Evolutionary conservation across 1,284 basidiomycete genomes (phyloP).

Genomic region (Melanopsichium pennsylvanicum): DNA sequence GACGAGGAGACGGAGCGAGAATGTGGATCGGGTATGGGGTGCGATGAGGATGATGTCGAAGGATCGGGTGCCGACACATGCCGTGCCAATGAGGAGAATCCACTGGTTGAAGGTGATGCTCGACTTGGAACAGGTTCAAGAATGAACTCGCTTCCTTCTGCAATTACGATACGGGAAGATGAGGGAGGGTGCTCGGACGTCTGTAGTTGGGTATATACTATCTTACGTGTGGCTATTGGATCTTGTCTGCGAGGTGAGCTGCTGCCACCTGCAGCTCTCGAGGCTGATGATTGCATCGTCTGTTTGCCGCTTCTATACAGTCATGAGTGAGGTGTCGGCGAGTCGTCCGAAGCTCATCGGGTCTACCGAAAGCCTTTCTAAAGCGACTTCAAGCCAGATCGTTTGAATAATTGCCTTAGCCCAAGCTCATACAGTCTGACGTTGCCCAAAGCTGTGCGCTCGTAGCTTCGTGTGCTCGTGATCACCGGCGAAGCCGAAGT

Average conservation of each 20-base stretch:
- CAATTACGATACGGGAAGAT: constrained; percentile 15
- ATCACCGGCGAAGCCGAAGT: too few species aligned
- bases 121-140: constrained; percentile 23
- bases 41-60: constrained; percentile 1
- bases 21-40: neutral
- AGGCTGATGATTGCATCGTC: constrained; percentile 1
- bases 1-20: constrained; percentile 13
- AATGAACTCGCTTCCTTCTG: constrained; percentile 35
- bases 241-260: constrained; percentile 3
- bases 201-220: neutral
- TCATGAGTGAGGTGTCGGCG: neutral
- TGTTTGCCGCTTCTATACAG: neutral
- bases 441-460: too few species aligned
- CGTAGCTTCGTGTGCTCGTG: too few species aligned
- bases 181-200: neutral
- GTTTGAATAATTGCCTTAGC: too few species aligned
- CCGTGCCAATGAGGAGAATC: neutral
- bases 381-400: too few species aligned
- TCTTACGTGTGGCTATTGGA: constrained; percentile 4
- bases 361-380: neutral
- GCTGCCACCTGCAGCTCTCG: constrained; percentile 3
- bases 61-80: constrained; percentile 8
- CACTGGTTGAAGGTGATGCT: neutral
- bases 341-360: neutral
- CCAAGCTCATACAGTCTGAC: too few species aligned